Conservation (phyloP, 1,139 yeast genomes). For the Taphrina pruni region DNA sequence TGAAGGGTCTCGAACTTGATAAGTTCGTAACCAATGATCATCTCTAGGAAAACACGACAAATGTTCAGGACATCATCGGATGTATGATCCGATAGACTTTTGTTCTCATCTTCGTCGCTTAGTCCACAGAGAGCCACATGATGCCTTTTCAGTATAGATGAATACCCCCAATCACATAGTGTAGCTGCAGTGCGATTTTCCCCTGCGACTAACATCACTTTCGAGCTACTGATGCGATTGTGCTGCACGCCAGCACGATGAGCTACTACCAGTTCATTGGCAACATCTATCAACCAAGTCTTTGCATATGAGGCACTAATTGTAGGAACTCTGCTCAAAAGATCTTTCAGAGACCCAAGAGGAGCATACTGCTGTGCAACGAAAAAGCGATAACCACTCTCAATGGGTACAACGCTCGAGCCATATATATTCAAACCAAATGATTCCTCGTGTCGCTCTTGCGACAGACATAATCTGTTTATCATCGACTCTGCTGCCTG, state of each 20-base stretch:
- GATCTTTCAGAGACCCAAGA: conserved; percentile 65
- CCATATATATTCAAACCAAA: conserved; percentile 2
- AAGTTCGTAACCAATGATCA: conserved; percentile 69
- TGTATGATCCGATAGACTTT: background rate
- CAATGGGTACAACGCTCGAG: conserved; percentile 3
- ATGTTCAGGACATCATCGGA: conserved; percentile 81
- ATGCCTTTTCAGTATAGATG: conserved; percentile 70
- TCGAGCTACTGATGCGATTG: conserved; percentile 66
- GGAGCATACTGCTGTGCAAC: conserved; percentile 70
- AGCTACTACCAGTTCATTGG: conserved; percentile 81
- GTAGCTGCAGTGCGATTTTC: conserved; percentile 60
- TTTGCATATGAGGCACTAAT: conserved; percentile 78
- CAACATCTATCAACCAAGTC: conserved; percentile 82
- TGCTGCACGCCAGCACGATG: conserved; percentile 84
- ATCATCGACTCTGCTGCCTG: conserved; percentile 1
- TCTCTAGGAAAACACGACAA: conserved; percentile 76
- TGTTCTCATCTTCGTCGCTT: conserved; percentile 30
- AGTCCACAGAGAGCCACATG: too few relatives aligned
- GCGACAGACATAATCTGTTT: background rate
- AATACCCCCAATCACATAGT: conserved; percentile 73
- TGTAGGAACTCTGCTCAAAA: conserved; percentile 70
- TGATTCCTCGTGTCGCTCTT: background rate
- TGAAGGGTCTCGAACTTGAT: conserved; percentile 45
- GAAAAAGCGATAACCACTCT: conserved; percentile 70
- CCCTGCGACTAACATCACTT: conserved; percentile 62